These are phyloP conservation scores for Candida morakotiae DNA, from an alignment of 805 yeast species.

Conservation along the genomic window DNA sequence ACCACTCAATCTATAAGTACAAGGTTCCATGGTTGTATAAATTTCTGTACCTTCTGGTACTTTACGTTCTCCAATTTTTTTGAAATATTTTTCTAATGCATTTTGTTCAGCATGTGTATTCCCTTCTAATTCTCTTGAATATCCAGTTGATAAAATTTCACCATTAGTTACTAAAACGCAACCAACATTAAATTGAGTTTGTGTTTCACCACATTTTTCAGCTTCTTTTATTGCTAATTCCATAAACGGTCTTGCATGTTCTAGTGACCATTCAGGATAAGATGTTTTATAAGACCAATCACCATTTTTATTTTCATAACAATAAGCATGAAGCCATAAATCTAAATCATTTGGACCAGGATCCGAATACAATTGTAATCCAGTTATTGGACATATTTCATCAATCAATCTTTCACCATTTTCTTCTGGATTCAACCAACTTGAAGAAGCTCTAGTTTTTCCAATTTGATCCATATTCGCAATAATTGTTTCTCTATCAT, in stretches of 20 bases:
- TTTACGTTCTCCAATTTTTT: constrained; percentile 25
- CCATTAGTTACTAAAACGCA: constrained; percentile 68
- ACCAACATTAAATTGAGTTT: constrained; percentile 92
- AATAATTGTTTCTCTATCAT: constrained; percentile 46
- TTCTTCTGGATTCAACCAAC: constrained; percentile 59
- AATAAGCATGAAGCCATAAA: constrained; percentile 87
- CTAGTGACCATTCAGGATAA: constrained; percentile 80
- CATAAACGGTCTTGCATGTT: constrained; percentile 60
- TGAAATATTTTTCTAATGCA: constrained; percentile 73
- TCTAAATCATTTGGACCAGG: constrained; percentile 88
- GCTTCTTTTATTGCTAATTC: constrained; percentile 75
- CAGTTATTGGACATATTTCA: constrained; percentile 62
- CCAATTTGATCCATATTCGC: constrained; percentile 60
- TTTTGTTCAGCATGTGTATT: constrained; percentile 98
- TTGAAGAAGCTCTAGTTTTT: constrained; percentile 59
- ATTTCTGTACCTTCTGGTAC: constrained; percentile 76
- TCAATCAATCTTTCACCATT: constrained; percentile 67
- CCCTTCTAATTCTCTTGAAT: constrained; percentile 86
- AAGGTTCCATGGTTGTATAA: constrained; percentile 97
- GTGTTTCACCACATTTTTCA: constrained; percentile 71
- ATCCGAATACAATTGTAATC: constrained; percentile 69
- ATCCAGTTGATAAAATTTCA: constrained; percentile 71
- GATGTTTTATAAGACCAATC: constrained; percentile 75
- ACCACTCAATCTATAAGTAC: constrained; percentile 84
- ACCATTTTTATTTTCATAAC: constrained; percentile 56